phyloP scores from a whole-genome alignment of 2,329 filamentous ascomycete species.

The Cordyceps fumosorosea region DNA sequence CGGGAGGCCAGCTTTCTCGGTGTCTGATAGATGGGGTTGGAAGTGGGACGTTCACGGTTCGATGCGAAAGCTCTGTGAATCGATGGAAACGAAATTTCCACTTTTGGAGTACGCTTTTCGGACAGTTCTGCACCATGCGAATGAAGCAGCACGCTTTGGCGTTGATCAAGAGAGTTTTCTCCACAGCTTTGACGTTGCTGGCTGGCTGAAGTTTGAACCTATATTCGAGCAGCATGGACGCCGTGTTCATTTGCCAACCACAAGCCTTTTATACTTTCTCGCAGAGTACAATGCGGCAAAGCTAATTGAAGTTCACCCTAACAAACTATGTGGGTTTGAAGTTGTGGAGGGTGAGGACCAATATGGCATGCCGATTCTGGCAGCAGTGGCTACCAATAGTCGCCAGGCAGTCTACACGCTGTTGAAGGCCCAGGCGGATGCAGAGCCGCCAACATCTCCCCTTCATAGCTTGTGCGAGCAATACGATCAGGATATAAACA shows the following conservation, averaged over 20 bases:
- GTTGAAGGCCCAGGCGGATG: not conserved
- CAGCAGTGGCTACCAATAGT: not conserved
- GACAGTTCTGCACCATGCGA: constrained; percentile 16
- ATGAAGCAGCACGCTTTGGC: not conserved
- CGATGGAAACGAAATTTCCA: too few species aligned
- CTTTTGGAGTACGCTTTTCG: constrained; percentile 15
- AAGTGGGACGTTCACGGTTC: too few species aligned
- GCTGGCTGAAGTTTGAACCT: constrained; percentile 4
- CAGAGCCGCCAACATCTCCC: not conserved
- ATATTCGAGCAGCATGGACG: not conserved
- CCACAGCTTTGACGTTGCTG: not conserved
- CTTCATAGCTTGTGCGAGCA: not conserved
- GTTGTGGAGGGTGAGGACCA: not conserved
- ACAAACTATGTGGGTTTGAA: not conserved
- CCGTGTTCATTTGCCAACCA: not conserved
- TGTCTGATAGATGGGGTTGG: too few species aligned
- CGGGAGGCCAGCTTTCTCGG: too few species aligned
- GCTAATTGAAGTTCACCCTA: not conserved
- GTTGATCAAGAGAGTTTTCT: constrained; percentile 6
- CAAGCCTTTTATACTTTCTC: constrained; percentile 15
- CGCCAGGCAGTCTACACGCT: not conserved
- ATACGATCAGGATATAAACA: not conserved
- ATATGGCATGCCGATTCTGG: not conserved
- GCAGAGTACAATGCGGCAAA: constrained; percentile 2
- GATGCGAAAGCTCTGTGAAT: too few species aligned